Base-by-base conservation (phyloP, 371 early-diverging fungal genomes). In the Rhizopus sp. region DNA sequence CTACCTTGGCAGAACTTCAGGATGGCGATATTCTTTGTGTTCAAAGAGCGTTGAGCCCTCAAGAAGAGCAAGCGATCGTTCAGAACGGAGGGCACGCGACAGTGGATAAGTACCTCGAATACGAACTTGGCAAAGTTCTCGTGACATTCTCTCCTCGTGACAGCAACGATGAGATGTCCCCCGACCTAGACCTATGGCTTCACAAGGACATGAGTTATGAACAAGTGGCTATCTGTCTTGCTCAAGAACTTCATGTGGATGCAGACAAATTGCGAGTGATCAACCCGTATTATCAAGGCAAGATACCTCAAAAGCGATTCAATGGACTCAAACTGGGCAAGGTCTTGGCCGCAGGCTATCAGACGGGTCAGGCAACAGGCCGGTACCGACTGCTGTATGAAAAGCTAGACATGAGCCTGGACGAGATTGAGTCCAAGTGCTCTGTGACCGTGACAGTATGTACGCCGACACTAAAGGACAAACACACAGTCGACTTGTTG, bases 1-100 rank as follows among this genome's bases (percentile, higher is more conserved):
- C 95, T 63, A 63, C 53, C 6, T 68, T 78, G 37, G 86, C 92
- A 30, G 96, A 96, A 64, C 81, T 97, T 45, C 90, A 91, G 60
- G 75, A 88, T 53, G 97, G 98, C 13, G 96, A 97, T 69, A 96
- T 97, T 53, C 83, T 97, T 51, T 89, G 88, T 64, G 87, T 89
- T 67, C 95, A 94, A 68, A 75, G 70, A 35, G 75, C 72, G 7
- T 33, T 88, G 32, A 62, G 77, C 0, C 61, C 70, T 3, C 75
- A 82, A 40, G 86, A 90, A 81, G 81, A 80, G 29, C 78, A 46
- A 0, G 31, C 58, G 2, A 47, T 67, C 8, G 7, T 51, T 35
- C 41, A 57, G n/a, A 57, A 69, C 34, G 73, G 64, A 2, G 56
- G 65, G 6, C 68, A 78, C 48, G 61, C 70, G 6, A 79, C 78